Evolutionary conservation across 164 flowering plant genomes (phyloP).

Genomic region (Tetrastigma voinierianum): DNA sequence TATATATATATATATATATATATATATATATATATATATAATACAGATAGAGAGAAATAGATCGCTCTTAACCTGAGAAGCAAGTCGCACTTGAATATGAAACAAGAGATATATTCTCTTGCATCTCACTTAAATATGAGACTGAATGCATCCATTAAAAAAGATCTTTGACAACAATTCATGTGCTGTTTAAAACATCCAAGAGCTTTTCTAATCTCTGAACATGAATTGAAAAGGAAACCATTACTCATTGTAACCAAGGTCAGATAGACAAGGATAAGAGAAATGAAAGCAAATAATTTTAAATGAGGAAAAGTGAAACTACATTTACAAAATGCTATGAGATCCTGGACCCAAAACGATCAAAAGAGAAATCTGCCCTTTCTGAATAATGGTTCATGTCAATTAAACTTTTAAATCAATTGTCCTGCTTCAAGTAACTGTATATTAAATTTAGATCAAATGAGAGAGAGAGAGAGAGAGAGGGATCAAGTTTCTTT

Average conservation of each 20-base stretch:
- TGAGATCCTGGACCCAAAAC: constrained; percentile 96
- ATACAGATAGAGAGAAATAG: neutral
- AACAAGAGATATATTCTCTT: constrained; percentile 88
- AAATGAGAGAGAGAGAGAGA: constrained; percentile 1
- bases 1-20: too few relatives aligned
- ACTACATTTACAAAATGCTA: constrained; percentile 79
- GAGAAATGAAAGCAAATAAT: too few relatives aligned
- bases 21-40: too few relatives aligned
- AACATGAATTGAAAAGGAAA: constrained; percentile 1
- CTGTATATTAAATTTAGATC: constrained; percentile 31
- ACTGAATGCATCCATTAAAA: too few relatives aligned
- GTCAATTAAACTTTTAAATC: constrained; percentile 76
- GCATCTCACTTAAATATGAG: constrained; percentile 58
- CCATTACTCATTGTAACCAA: too few relatives aligned
- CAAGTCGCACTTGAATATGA: constrained; percentile 94
- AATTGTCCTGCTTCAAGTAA: constrained; percentile 87
- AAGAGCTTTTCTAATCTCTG: constrained; percentile 54
- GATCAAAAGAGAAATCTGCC: constrained; percentile 93
- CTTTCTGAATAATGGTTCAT: constrained; percentile 91
- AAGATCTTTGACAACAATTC: too few relatives aligned
- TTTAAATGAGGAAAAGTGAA: neutral
- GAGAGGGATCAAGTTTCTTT: too few relatives aligned
- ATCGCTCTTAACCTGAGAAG: constrained; percentile 74
- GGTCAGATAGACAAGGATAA: too few relatives aligned
- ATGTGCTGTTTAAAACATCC: too few relatives aligned